Evolutionary conservation across 2,329 filamentous ascomycete genomes (phyloP), one percentile per base, ranked within the genome.

Genomic region (Colletotrichum tamarilloi): DNA sequence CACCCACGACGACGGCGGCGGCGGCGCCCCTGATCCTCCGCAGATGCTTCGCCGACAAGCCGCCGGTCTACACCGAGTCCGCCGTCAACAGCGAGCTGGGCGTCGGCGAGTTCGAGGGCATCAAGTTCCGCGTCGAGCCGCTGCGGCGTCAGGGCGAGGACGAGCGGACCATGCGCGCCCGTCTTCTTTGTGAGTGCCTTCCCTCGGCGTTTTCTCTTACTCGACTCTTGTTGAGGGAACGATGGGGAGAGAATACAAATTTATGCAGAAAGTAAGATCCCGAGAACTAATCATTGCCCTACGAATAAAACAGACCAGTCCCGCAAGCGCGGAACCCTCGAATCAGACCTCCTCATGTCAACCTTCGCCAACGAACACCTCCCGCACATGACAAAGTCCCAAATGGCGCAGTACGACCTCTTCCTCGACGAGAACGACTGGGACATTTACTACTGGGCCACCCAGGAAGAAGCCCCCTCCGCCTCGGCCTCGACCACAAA

Each of bases 391-490:
- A 90, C 89, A 1, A 83, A 86, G 6, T 83, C 87, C 63, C 93
- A 97, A 80, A 91, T 98, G 77, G 84, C 90, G 78, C 91, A 97
- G 83, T 98, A 97, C 86, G 96, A 98, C 82, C 86, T 89, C 32
- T 97, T 99, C 87, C 91, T 99, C 69, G 97, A 99, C 84, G 97
- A 99, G 85, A 99, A 99, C 84, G 97, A 99, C 86, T 99, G 97
- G 97, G 97, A 99, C 82, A 98, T 99, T 75, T 99, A 99, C 88
- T 99, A 99, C 88, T 99, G 97, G 97, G 95, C 94, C 4, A 99
- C 97, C 19, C 97, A 99, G 84, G 92, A 95, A 77, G 88, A 92
- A 42, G 72, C 63, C 14, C 85, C 89, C 5, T 85, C 87, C 1
- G 89, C 89, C n/a, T 76, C 81, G 67, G 82, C 85, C 75, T 62